Base-by-base conservation (phyloP, 345 rosid species). In the Clausena lansium region DNA sequence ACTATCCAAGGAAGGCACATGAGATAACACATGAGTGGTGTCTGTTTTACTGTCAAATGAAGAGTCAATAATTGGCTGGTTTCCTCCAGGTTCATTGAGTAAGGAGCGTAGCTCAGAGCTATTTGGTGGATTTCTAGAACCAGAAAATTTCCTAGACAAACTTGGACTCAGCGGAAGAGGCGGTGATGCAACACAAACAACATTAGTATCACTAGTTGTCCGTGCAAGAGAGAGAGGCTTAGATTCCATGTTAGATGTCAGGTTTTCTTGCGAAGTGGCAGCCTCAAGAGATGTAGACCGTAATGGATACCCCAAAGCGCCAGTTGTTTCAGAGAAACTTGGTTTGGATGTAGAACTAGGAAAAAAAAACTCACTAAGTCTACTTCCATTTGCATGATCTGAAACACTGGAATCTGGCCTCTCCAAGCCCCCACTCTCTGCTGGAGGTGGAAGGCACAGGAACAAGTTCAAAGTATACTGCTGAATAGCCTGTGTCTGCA, bases 401-500 rank as follows among this genome's bases (percentile, higher is more conserved):
- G 88, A 80, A 61, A 83, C 81, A 81, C 77, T 82, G 38, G 87
- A 85, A 75, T 85, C 91, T 73, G 85, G 85, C 82, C 80, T 88
- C 80, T 91, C 95, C 82, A 85, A 71, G 65, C 85, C 88, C 24
- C 71, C 79, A 85, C 79, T 89, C 71, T 89, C 94, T 73, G 83
- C 24, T 25, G 87, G 81, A 7, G 92, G 96, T 52, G 97, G 99
- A 75, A 91, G 83, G 87, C 98, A 96, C 78, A 85, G 91, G 84
- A 77, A 85, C 63, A 91, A 88, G 76, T 94, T 98, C 84, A 96
- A 84, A 33, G 93, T 85, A 88, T 96, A 96, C 82, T 94, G 97
- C 85, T 93, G 94, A 84, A 95, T 95, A 69, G 98, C 98, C 81
- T 79, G 93, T 61, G 99, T 95, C 83, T 94, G 97, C 30, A 95